phyloP scores from a whole-genome alignment of 305 asterid genomes.

The Vinca major region DNA sequence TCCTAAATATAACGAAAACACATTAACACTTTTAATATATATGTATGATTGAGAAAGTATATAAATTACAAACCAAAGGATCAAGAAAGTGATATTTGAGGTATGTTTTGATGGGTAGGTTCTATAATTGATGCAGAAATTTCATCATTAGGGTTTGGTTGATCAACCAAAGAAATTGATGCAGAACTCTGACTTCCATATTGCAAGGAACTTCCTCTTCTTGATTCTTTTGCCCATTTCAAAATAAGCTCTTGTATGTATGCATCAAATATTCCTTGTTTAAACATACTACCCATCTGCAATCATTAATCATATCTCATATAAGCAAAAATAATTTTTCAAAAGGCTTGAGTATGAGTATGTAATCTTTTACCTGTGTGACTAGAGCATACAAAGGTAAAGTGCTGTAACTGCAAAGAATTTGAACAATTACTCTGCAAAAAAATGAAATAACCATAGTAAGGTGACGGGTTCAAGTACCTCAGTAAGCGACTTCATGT shows the following conservation, averaged over 20 bases:
- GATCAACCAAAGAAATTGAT: slow-evolving; percentile 24
- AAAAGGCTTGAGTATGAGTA: no score
- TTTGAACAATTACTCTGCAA: slow-evolving; percentile 66
- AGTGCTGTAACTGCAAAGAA: slow-evolving; percentile 94
- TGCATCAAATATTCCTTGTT: slow-evolving; percentile 43
- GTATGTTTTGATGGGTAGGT: slow-evolving; percentile 16
- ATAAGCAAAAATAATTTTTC: no score
- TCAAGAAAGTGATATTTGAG: not conserved
- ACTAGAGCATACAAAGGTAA: slow-evolving; percentile 78
- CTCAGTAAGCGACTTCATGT: no score
- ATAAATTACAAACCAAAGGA: not conserved
- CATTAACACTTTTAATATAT: no score
- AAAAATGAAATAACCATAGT: no score
- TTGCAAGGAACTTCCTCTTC: slow-evolving; percentile 9
- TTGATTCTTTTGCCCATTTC: slow-evolving; percentile 31
- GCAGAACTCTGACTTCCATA: slow-evolving; percentile 11
- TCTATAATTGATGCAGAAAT: slow-evolving; percentile 4
- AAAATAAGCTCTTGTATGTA: slow-evolving; percentile 16
- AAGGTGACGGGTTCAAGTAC: no score
- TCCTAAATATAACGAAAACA: no score
- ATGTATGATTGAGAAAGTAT: not conserved
- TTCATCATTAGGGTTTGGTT: slow-evolving; percentile 28
- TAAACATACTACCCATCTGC: slow-evolving; percentile 80
- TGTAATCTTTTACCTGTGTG: slow-evolving; percentile 49
- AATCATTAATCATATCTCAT: no score